Evolutionary conservation across 306 rosid genomes (phyloP).

Genomic region (Mucuna pruriens): DNA sequence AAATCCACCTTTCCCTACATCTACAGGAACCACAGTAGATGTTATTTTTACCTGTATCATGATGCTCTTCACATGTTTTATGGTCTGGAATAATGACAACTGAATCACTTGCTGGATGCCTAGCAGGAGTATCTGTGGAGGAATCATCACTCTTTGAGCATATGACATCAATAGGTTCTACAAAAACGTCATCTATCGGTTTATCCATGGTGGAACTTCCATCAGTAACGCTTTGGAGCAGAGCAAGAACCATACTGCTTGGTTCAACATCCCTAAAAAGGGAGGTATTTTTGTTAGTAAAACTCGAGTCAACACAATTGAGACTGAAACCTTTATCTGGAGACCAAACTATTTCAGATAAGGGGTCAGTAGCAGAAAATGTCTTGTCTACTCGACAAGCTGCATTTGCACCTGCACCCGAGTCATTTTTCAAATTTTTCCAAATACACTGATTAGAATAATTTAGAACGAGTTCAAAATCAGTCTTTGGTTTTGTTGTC

Average conservation of each 20-base stretch:
- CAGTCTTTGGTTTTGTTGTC: constrained; percentile 57
- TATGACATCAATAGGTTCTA: constrained; percentile 40
- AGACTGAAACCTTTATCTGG: constrained; percentile 72
- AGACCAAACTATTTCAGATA: constrained; percentile 96
- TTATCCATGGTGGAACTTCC: constrained; percentile 44
- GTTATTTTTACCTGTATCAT: constrained; percentile 48
- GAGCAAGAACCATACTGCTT: constrained; percentile 61
- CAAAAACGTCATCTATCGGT: constrained; percentile 44
- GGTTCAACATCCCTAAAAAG: constrained; percentile 56
- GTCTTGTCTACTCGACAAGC: constrained; percentile 55
- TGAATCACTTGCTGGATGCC: constrained; percentile 39
- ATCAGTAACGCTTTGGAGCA: constrained; percentile 43
- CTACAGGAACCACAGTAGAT: background rate
- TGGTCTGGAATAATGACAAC: constrained; percentile 23
- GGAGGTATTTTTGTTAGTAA: constrained; percentile 45
- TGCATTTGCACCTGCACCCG: constrained; percentile 99
- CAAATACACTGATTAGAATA: constrained; percentile 46
- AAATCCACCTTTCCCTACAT: background rate
- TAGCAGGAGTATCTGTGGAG: constrained; percentile 36
- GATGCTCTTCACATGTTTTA: constrained; percentile 37
- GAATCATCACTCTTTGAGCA: constrained; percentile 37
- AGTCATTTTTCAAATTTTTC: constrained; percentile 47
- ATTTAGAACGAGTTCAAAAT: constrained; percentile 56
- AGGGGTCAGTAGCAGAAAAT: constrained; percentile 58
- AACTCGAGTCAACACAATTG: constrained; percentile 63